phyloP scores from a whole-genome alignment of 331 rosid species.

The Erythrophleum ivorense region DNA sequence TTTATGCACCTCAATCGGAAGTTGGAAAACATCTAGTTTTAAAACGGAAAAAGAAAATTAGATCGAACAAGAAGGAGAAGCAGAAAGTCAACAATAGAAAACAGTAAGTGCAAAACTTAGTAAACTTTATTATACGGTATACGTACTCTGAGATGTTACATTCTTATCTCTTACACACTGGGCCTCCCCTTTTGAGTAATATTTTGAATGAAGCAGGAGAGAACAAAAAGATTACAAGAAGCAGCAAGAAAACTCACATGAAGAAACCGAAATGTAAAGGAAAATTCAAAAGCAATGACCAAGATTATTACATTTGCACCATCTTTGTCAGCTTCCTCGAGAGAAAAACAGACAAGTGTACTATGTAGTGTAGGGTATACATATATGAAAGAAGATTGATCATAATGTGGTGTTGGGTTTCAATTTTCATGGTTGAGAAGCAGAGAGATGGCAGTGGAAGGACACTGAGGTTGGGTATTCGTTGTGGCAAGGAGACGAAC shows the following conservation, averaged over 20 bases:
- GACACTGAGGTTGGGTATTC: constrained; percentile 49
- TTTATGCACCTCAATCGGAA: background rate
- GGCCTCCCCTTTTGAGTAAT: background rate
- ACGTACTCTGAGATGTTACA: background rate
- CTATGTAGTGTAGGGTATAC: background rate
- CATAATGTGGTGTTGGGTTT: background rate
- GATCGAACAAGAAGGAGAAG: background rate
- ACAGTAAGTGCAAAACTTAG: background rate
- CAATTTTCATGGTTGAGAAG: constrained; percentile 47
- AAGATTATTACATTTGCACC: constrained; percentile 2
- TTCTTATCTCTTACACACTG: background rate
- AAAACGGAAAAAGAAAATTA: background rate
- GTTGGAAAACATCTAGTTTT: background rate
- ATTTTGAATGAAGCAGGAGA: background rate
- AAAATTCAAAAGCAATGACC: constrained; percentile 39
- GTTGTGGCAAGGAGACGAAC: constrained; percentile 83
- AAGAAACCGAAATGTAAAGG: constrained; percentile 17
- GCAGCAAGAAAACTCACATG: background rate
- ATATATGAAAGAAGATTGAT: background rate
- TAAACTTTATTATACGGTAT: background rate
- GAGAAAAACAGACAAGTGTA: background rate
- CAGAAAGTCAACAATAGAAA: background rate
- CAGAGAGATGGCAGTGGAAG: constrained; percentile 58
- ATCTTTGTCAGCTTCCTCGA: constrained; percentile 19
- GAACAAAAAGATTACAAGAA: background rate